A percentile compares a stretch with the other conserved stretches of the same genome.
phyloP scores from a whole-genome alignment of 2,329 filamentous ascomycete genomes.

The Fusarium anguioides region DNA sequence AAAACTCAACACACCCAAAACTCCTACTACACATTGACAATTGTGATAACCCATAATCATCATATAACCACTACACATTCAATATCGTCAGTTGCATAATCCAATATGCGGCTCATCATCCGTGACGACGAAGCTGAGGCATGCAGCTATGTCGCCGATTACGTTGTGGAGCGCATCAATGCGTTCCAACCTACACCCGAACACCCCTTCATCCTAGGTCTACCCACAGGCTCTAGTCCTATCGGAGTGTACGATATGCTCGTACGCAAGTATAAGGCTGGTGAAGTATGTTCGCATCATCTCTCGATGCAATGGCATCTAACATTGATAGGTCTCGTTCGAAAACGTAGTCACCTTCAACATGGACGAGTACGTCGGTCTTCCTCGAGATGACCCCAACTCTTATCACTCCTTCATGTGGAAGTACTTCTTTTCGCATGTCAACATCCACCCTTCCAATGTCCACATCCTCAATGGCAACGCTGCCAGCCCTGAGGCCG shows the following conservation, averaged over 20 bases:
- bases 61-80: not conserved
- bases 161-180: constrained; percentile 85
- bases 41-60: not conserved
- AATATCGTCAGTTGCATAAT: constrained; percentile 34
- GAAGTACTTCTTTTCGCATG: constrained; percentile 88
- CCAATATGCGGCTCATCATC: constrained; percentile 83
- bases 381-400: constrained; percentile 84
- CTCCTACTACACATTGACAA: not conserved
- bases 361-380: constrained; percentile 91
- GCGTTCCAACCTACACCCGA: constrained; percentile 77
- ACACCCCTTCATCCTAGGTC: constrained; percentile 82
- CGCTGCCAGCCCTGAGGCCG: constrained; percentile 77
- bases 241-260: constrained; percentile 81
- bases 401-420: constrained; percentile 96
- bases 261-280: constrained; percentile 76
- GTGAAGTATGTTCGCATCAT: constrained; percentile 57
- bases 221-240: constrained; percentile 86
- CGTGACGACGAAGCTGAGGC: constrained; percentile 75
- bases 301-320: not conserved
- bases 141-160: constrained; percentile 82
- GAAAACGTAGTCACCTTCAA: constrained; percentile 92
- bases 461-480: constrained; percentile 89
- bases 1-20: not conserved
- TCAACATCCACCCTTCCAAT: constrained; percentile 83
- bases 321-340: constrained; percentile 74